These are phyloP conservation scores for Torulaspora globosa DNA, from an alignment of 1,139 yeast genomes.

Conservation along the genomic window DNA sequence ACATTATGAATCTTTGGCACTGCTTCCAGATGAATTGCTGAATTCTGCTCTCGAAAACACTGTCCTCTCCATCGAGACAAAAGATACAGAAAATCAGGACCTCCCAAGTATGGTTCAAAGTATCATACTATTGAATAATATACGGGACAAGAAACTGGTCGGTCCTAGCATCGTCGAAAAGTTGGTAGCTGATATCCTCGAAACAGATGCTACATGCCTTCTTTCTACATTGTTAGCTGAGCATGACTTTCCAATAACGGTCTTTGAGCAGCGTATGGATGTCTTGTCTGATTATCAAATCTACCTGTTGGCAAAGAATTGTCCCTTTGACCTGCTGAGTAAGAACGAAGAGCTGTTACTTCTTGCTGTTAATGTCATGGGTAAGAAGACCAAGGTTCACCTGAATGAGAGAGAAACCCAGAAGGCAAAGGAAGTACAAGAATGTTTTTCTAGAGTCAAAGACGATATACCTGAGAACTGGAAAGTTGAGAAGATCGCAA, in stretches of 20 bases:
- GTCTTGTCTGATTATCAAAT: constrained; percentile 19
- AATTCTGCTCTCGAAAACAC: constrained; percentile 20
- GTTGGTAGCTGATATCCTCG: constrained; percentile 15
- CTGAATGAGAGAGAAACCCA: constrained; percentile 19
- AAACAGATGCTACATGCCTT: constrained; percentile 17
- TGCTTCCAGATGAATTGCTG: constrained; percentile 21
- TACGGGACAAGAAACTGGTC: constrained; percentile 13
- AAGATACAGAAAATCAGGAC: constrained; percentile 22
- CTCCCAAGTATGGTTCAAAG: constrained; percentile 21
- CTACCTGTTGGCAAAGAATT: constrained; percentile 12
- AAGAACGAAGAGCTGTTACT: constrained; percentile 13
- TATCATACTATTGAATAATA: constrained; percentile 14
- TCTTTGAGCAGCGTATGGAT: constrained; percentile 14
- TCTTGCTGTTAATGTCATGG: constrained; percentile 15
- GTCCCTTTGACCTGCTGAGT: constrained; percentile 14
- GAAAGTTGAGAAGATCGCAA: not conserved
- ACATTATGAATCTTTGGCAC: constrained; percentile 8
- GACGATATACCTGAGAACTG: constrained; percentile 1
- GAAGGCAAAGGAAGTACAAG: constrained; percentile 4
- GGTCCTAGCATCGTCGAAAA: constrained; percentile 13
- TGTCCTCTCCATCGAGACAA: constrained; percentile 24
- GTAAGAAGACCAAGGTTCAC: constrained; percentile 12
- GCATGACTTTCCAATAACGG: constrained; percentile 11
- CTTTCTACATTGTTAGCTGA: constrained; percentile 18
- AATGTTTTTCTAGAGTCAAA: constrained; percentile 2